A percentile compares a stretch with the other conserved stretches of the same genome.
These are phyloP conservation scores for Penicillium nucicola DNA, from an alignment of 495 filamentous ascomycete genomes.

Conservation along the genomic window DNA sequence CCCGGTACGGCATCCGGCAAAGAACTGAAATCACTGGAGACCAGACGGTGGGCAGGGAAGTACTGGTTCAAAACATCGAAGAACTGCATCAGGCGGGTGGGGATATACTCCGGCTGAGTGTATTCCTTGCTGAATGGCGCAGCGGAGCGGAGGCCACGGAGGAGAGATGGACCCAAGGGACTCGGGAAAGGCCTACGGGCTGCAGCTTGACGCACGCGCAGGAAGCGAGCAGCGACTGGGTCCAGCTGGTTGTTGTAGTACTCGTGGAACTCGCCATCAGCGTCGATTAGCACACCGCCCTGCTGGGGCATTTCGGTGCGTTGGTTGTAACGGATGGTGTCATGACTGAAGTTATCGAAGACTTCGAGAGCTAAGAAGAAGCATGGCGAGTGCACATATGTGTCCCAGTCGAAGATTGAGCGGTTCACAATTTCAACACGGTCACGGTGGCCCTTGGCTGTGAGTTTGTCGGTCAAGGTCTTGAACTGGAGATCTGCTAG, in stretches of 20 bases:
- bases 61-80: slow-evolving; percentile 82
- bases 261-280: slow-evolving; percentile 86
- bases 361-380: slow-evolving; percentile 99
- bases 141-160: slow-evolving; percentile 55
- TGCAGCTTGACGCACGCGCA: slow-evolving; percentile 70
- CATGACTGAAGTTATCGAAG: slow-evolving; percentile 97
- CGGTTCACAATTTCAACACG: slow-evolving; percentile 92
- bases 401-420: slow-evolving; percentile 92
- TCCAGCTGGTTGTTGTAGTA: slow-evolving; percentile 81
- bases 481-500: slow-evolving; percentile 75
- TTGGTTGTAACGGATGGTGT: slow-evolving; percentile 83
- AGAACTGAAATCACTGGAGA: slow-evolving; percentile 87
- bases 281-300: slow-evolving; percentile 81
- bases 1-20: slow-evolving; percentile 80
- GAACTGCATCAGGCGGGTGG: slow-evolving; percentile 92
- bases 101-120: slow-evolving; percentile 84
- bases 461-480: slow-evolving; percentile 61
- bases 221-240: slow-evolving; percentile 75
- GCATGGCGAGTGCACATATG: slow-evolving; percentile 81
- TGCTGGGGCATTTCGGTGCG: slow-evolving; percentile 74
- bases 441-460: slow-evolving; percentile 67
- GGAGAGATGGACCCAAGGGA: slow-evolving; percentile 51
- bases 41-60: slow-evolving; percentile 83
- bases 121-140: slow-evolving; percentile 70
- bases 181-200: slow-evolving; percentile 53